Evolutionary conservation across 352 stramenopile genomes (phyloP).

Genomic region (Pythium coloratum): DNA sequence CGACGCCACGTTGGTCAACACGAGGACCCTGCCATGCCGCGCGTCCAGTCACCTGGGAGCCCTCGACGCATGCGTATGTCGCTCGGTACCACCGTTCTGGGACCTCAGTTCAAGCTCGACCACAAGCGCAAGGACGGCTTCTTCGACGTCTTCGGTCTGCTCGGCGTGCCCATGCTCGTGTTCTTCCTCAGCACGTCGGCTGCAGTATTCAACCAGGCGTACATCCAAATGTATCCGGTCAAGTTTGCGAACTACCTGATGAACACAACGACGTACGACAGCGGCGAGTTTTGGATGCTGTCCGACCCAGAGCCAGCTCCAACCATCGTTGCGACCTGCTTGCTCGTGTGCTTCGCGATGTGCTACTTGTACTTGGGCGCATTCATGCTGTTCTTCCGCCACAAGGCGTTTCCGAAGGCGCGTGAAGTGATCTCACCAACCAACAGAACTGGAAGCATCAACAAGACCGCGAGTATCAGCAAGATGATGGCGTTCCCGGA

Average conservation of each 20-base stretch:
- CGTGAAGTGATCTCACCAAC: background rate
- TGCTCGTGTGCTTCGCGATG: constrained; percentile 34
- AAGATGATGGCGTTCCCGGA: background rate
- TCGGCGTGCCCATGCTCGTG: constrained; percentile 42
- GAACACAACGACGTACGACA: constrained; percentile 40
- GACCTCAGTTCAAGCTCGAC: constrained; percentile 10
- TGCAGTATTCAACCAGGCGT: constrained; percentile 37
- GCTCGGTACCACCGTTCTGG: background rate
- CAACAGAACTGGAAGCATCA: background rate
- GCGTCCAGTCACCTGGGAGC: background rate
- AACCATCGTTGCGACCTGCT: constrained; percentile 31
- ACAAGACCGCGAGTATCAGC: background rate
- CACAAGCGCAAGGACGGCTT: constrained; percentile 34
- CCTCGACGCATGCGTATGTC: background rate
- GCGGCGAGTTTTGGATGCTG: constrained; percentile 51
- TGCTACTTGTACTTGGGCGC: constrained; percentile 5
- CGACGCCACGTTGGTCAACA: background rate
- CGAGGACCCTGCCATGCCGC: background rate
- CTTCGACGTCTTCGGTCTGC: constrained; percentile 43
- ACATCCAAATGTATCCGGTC: constrained; percentile 44
- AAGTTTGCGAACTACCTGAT: constrained; percentile 47
- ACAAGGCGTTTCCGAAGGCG: background rate
- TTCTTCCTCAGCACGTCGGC: constrained; percentile 37
- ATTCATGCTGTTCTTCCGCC: constrained; percentile 23
- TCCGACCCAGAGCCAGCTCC: constrained; percentile 31